phyloP scores from a whole-genome alignment of 805 yeast species.

The Metschnikowia colocasiae region DNA sequence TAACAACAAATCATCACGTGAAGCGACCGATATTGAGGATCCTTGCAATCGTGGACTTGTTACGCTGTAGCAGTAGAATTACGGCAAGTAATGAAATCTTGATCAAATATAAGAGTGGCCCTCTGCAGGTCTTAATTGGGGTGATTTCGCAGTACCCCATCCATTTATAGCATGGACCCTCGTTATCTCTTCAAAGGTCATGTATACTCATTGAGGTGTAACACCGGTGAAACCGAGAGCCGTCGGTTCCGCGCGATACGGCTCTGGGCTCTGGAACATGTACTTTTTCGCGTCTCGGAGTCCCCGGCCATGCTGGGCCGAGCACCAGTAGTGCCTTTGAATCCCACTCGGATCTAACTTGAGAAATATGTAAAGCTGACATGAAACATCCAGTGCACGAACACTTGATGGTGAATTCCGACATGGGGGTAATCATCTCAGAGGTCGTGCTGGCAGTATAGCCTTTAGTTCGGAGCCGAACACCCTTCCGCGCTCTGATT shows the following conservation, averaged over 20 bases:
- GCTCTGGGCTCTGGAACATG: neutral
- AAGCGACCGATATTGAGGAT: no score
- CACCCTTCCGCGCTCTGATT: slow-evolving; percentile 18
- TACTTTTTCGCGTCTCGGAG: slow-evolving; percentile 4
- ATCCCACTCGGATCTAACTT: neutral
- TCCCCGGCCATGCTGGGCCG: slow-evolving; percentile 5
- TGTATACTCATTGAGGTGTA: neutral
- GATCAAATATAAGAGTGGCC: no score
- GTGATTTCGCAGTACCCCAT: no score
- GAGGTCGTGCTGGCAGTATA: neutral
- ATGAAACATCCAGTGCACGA: neutral
- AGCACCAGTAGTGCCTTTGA: neutral
- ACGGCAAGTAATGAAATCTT: no score
- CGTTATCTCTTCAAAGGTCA: no score
- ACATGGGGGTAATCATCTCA: no score
- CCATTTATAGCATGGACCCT: no score
- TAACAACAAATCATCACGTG: no score
- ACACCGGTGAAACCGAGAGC: neutral
- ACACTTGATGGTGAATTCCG: no score
- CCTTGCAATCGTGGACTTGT: no score
- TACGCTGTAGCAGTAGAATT: no score
- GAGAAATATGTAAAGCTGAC: neutral
- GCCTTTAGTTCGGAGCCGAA: slow-evolving; percentile 15
- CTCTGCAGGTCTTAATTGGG: no score
- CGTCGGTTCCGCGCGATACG: neutral